Base-by-base conservation (phyloP, 805 yeast genomes). In the Zygosaccharomyces pseudorouxii region DNA sequence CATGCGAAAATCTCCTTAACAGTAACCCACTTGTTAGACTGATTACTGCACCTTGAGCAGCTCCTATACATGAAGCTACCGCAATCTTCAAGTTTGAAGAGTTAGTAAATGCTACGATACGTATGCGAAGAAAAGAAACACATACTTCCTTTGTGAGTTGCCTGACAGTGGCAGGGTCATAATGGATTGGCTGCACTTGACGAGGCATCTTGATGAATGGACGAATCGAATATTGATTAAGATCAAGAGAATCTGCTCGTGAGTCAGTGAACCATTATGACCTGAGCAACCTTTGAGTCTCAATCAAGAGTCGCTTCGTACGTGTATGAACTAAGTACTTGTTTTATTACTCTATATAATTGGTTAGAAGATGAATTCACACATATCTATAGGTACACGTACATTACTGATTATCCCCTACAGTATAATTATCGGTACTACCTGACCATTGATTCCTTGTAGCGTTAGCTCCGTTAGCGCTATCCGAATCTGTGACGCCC, bases 41-140 rank as follows among this genome's bases (percentile, higher is more conserved):
- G 30, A 72, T 56, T 9, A 69, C 47, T 0, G 70, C 71, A 22
- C 78, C 78, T 51, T 72, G 72, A 1, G 65, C 54, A 1, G 74
- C 76, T 30, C 78, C 78, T 16, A 71, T 57, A 7, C 63, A 60
- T 4, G 71, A 67, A 1, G 77, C 73, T 11, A 62, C 55, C 3
- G 69, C 56, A 5, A 73, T 62, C 65, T 71, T 39, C 41, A 18
- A 33, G 30, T 43, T 36, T 53, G 49, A 52, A 50, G 54, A 50
- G 47, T 31, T 9, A 27, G 33, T 31, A 10, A 23, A n/a, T n/a
- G 18, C 38, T 19, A n/a, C 18, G 11, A 20, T 11, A 14, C 10
- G 11, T 1, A 1, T 14, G 11, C 12, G 5, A 33, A 14, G 10
- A 19, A 33, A 33, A 16, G 11, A 33, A 16, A 23, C 25, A 50